These are phyloP conservation scores for Chalciporus sphaerocephalus DNA, from an alignment of 768 basidiomycete species.

Conservation along the genomic window DNA sequence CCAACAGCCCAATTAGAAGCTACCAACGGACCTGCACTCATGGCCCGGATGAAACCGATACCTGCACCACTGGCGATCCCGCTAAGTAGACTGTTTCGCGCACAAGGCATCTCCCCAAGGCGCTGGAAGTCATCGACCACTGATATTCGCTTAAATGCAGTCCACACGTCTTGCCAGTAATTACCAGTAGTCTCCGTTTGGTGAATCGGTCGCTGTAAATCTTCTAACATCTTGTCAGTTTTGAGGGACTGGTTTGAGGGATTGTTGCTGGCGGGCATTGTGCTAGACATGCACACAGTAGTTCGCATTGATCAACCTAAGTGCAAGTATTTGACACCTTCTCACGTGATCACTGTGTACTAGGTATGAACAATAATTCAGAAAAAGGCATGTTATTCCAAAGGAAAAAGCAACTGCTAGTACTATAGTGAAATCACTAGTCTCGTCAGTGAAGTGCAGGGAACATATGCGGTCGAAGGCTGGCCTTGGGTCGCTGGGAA, in stretches of 20 bases:
- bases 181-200: constrained; percentile 30
- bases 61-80: constrained; percentile 80
- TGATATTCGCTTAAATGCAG: constrained; percentile 40
- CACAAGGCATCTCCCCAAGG: constrained; percentile 71
- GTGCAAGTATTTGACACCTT: not conserved
- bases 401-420: no score
- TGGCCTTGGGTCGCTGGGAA: no score
- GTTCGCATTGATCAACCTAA: not conserved
- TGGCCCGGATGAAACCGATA: constrained; percentile 67
- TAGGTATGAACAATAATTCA: no score
- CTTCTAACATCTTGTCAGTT: constrained; percentile 3
- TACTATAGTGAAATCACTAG: no score
- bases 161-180: constrained; percentile 31
- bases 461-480: no score
- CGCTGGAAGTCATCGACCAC: constrained; percentile 50
- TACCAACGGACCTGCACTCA: constrained; percentile 57
- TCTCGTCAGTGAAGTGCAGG: no score
- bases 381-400: no score
- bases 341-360: not conserved
- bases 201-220: constrained; percentile 22
- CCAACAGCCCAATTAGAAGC: constrained; percentile 80
- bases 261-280: constrained; percentile 11
- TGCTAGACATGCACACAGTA: not conserved
- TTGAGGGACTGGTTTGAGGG: constrained; percentile 4
- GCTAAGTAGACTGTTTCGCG: constrained; percentile 65